A percentile compares a stretch with the other conserved stretches of the same genome.
These are phyloP conservation scores for Aspergillus steynii DNA, from an alignment of 495 filamentous ascomycete species.

Conservation along the genomic window DNA sequence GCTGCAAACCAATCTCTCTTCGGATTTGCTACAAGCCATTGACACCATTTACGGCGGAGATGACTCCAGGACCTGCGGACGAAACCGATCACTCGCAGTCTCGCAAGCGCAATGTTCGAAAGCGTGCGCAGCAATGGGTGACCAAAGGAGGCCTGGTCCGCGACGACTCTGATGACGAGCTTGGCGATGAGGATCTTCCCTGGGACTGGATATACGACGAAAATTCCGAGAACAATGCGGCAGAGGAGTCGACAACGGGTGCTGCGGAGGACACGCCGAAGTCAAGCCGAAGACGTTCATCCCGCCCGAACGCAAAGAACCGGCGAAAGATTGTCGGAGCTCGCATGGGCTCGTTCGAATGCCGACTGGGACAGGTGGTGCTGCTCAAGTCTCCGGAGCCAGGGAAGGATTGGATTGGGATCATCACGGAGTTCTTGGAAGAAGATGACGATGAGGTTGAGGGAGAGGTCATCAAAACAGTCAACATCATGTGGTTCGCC, in stretches of 20 bases:
- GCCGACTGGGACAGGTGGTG: conserved; percentile 76
- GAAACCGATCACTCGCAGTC: conserved; percentile 19
- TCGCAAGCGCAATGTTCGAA: conserved; percentile 28
- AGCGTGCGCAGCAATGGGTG: conserved; percentile 62
- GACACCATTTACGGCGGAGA: conserved; percentile 6
- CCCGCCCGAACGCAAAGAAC: conserved; percentile 25
- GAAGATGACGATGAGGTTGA: conserved; percentile 62
- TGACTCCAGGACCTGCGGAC: conserved; percentile 20
- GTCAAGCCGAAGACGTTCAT: conserved; percentile 34
- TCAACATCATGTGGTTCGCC: conserved; percentile 89
- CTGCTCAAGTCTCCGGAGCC: conserved; percentile 81
- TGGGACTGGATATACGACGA: conserved; percentile 90
- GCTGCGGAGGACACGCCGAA: conserved; percentile 38
- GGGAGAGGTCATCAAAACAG: conserved; percentile 53
- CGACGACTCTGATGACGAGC: conserved; percentile 91
- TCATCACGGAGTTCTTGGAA: conserved; percentile 76
- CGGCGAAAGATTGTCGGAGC: conserved; percentile 69
- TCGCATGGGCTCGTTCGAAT: conserved; percentile 81
- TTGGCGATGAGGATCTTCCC: conserved; percentile 77
- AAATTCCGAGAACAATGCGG: conserved; percentile 26
- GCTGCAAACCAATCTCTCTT: neutral
- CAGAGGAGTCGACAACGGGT: conserved; percentile 19
- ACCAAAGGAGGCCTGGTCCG: conserved; percentile 65
- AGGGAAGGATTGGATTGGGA: conserved; percentile 85
- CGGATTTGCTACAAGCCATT: neutral